Base-by-base conservation (phyloP, 345 rosid species). In the Salix brachista region DNA sequence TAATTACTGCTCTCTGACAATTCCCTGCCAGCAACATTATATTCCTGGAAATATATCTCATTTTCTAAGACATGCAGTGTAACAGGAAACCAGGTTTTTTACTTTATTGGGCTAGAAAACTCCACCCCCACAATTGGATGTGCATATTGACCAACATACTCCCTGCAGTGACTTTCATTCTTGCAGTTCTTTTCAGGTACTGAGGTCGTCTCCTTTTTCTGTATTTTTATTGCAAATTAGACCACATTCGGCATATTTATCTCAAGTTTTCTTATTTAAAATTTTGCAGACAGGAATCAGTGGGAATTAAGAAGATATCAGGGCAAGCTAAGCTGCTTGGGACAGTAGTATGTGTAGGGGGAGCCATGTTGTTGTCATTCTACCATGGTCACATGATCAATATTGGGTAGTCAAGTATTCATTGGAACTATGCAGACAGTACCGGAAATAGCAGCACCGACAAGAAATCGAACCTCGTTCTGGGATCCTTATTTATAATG, bases 351-450 rank as follows among this genome's bases (percentile, higher is more conserved):
- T 96, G 99, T 75, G 98, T 96, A 30, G 87, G 89, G 6, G 99
- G 99, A 69, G 98, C 98, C 23, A 96, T 96, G 98, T 50, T 96
- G 79, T 83, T 93, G 69, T 93, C 98, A 4, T 96, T 93, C 71
- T 96, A 92, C 86, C 97, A 92, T 77, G 97, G 98, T 26, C 84
- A 83, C 30, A 71, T 37, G 21, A 75, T 96, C 25, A 87, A 79
- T 30, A 83, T 91, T 4, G 91, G 92, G 4, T 82, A 85, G 79
- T 91, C 98, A 7, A 80, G 82, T 78, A 87, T 96, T 74, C 97
- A 93, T 72, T 92, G 97, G 98, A 81, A 78, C 3, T 92, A 90
- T 77, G 96, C 89, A 8, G 83, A 88, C 62, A 71, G 78, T 48
- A 85, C 84, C 71, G 65, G 77, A 23, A 73, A 44, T 12, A 71